Percentiles rank a stretch among this genome's conserved stretches.
Conservation (phyloP, 257 asterid genomes). For the Solanum paucissectum region DNA sequence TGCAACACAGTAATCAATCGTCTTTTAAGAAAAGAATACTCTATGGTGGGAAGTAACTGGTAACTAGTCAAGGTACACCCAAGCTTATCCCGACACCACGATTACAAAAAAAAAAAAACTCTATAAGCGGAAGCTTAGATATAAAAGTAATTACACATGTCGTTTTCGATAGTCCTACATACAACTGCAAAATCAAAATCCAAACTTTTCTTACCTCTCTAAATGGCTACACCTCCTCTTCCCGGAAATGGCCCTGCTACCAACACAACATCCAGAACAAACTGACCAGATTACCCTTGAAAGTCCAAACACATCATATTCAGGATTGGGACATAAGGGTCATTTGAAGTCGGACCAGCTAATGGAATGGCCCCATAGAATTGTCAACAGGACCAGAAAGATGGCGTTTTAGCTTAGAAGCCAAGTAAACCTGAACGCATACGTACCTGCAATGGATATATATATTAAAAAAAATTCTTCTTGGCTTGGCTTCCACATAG, state of each 20-base stretch:
- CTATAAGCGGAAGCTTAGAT: neutral
- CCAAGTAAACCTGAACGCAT: conserved; percentile 15
- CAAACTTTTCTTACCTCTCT: conserved; percentile 23
- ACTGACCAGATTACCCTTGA: neutral
- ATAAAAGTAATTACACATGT: neutral
- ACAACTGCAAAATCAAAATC: neutral
- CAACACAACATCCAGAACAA: neutral
- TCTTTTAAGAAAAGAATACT: neutral
- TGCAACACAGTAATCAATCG: neutral
- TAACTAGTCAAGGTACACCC: neutral
- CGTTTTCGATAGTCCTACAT: neutral
- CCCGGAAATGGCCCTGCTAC: conserved; percentile 26
- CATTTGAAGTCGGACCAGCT: conserved; percentile 2
- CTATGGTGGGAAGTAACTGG: neutral
- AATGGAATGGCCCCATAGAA: neutral
- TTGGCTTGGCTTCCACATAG: conserved; percentile 16
- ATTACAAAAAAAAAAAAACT: neutral
- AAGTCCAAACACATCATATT: neutral
- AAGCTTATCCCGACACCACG: neutral
- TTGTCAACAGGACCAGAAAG: conserved; percentile 9
- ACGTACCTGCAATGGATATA: conserved; percentile 62
- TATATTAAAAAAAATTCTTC: neutral
- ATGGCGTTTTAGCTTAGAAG: conserved; percentile 42
- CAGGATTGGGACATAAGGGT: conserved; percentile 14
- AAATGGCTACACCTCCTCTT: conserved; percentile 29